These are phyloP conservation scores for Pseudocercospora cruenta DNA, from an alignment of 2,329 filamentous ascomycete species.

Conservation along the genomic window DNA sequence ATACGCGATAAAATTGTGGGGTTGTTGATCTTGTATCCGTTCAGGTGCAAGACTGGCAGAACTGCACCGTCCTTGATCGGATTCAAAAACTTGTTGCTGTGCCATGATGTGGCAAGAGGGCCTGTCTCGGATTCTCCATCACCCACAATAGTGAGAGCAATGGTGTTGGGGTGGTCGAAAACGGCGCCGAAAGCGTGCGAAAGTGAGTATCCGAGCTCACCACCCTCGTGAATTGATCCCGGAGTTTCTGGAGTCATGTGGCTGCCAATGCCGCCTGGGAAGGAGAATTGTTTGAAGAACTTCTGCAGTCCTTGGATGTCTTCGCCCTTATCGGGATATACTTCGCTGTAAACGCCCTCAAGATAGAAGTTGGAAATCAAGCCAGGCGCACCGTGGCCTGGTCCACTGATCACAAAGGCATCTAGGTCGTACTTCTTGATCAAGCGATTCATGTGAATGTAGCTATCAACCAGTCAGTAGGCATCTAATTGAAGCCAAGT, in stretches of 20 bases:
- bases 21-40: slow-evolving; percentile 86
- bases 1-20: slow-evolving; percentile 74
- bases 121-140: slow-evolving; percentile 83
- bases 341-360: slow-evolving; percentile 76
- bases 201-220: slow-evolving; percentile 79
- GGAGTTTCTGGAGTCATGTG: slow-evolving; percentile 73
- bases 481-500: neutral
- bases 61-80: slow-evolving; percentile 78
- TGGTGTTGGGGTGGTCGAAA: slow-evolving; percentile 74
- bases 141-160: slow-evolving; percentile 76
- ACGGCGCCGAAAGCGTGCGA: slow-evolving; percentile 79
- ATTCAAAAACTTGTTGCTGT: slow-evolving; percentile 81
- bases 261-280: slow-evolving; percentile 76
- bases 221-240: slow-evolving; percentile 73
- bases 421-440: slow-evolving; percentile 78
- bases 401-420: slow-evolving; percentile 73
- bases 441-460: slow-evolving; percentile 79
- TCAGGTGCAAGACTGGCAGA: slow-evolving; percentile 75
- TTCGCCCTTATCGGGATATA: slow-evolving; percentile 74
- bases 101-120: slow-evolving; percentile 77
- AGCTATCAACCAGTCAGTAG: slow-evolving; percentile 41
- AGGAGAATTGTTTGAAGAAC: slow-evolving; percentile 84
- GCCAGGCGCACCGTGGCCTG: slow-evolving; percentile 76
- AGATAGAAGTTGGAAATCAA: slow-evolving; percentile 76
- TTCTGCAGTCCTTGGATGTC: slow-evolving; percentile 69